Percentiles rank a stretch among this genome's conserved stretches.
Evolutionary conservation across 2,329 filamentous ascomycete species (phyloP).

Genomic region (Graphilbum ipis-grandicollis): DNA sequence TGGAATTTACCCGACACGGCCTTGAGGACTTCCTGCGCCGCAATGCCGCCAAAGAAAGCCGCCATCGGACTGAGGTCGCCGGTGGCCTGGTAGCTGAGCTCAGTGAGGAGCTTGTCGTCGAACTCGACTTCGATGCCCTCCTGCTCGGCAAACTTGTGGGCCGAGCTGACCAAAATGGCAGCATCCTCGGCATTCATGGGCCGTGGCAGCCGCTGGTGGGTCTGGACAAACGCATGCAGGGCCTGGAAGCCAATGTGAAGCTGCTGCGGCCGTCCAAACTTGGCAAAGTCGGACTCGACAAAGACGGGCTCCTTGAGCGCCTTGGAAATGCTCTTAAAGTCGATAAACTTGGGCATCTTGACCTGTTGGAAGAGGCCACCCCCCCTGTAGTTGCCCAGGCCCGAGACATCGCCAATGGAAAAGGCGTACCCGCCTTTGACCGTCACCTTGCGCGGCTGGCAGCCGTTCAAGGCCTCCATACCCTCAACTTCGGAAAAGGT

Average conservation of each 20-base stretch:
- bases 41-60: constrained; percentile 84
- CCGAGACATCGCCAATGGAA: constrained; percentile 84
- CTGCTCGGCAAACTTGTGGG: constrained; percentile 55
- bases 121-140: constrained; percentile 69
- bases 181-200: constrained; percentile 80
- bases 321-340: constrained; percentile 67
- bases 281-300: constrained; percentile 87
- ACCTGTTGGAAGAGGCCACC: constrained; percentile 89
- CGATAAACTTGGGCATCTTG: constrained; percentile 90
- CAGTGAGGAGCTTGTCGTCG: constrained; percentile 80
- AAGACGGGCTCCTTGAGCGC: constrained; percentile 79
- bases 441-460: constrained; percentile 73
- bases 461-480: constrained; percentile 73
- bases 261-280: constrained; percentile 87
- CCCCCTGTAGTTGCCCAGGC: constrained; percentile 69
- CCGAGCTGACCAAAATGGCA: constrained; percentile 54
- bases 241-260: constrained; percentile 88
- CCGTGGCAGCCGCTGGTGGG: constrained; percentile 57
- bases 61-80: constrained; percentile 87
- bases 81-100: constrained; percentile 84
- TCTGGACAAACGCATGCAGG: constrained; percentile 67
- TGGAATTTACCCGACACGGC: constrained; percentile 95
- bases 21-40: constrained; percentile 90
- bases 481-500: constrained; percentile 88
- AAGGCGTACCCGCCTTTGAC: constrained; percentile 97